Conservation (phyloP, 1,284 basidiomycete species). For the Uromyces viciae-fabae region DNA sequence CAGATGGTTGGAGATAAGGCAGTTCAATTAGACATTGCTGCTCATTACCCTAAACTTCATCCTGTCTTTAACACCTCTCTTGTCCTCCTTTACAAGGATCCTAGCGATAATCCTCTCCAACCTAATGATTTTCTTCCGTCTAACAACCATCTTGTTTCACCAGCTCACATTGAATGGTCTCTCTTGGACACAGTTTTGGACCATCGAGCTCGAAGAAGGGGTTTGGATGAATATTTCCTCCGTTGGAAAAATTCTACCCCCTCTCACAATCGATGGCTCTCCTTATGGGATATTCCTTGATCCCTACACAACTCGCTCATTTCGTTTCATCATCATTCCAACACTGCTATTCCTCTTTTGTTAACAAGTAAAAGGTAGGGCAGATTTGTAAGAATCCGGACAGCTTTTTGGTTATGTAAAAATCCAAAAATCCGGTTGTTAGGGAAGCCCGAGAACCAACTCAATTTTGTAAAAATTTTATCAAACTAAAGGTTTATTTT, state of each 20-base stretch:
- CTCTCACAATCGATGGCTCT: not conserved
- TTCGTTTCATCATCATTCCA: not conserved
- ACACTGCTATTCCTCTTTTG: not conserved
- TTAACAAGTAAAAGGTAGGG: not conserved
- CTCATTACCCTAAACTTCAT: not conserved
- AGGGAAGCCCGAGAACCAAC: too few species aligned
- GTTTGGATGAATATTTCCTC: not conserved
- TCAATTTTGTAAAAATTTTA: too few species aligned
- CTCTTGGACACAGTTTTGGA: not conserved
- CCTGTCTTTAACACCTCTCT: conserved; percentile 28
- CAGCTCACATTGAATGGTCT: not conserved
- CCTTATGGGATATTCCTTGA: not conserved
- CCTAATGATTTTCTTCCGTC: not conserved
- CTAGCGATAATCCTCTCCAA: not conserved
- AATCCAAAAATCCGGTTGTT: too few species aligned
- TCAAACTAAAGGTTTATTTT: too few species aligned
- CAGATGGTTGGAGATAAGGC: not conserved
- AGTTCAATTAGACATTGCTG: not conserved
- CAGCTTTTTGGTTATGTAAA: too few species aligned
- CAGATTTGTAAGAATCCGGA: not conserved
- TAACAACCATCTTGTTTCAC: too few species aligned
- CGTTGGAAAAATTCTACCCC: not conserved
- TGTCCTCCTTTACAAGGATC: conserved; percentile 1
- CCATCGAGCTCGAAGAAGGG: not conserved
- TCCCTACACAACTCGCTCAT: not conserved